Evolutionary conservation across 2,329 filamentous ascomycete species (phyloP), one percentile per base, ranked within the genome.

Genomic region (Paraphoma sp.): DNA sequence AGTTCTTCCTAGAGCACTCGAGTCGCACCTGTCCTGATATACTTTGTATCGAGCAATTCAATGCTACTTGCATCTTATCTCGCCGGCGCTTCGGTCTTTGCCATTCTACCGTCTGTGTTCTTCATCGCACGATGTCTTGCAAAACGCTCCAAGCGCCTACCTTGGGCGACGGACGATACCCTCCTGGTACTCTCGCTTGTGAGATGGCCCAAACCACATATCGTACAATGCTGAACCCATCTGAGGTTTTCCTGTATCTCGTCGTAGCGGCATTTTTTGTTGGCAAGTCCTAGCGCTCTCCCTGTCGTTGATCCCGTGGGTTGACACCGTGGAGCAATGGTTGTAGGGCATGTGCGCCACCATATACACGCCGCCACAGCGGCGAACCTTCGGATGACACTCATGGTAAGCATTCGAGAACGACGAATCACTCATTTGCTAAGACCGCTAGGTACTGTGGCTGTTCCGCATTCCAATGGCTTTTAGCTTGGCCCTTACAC

Each of bases 141-240:
- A 31, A 73, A 72, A 57, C 59, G 56, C 14, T 59, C 60, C 47
- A 65, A 53, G 48, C 45, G 53, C 9, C 40, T 63, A 7, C 33
- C 48, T 36, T 66, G 62, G 57, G 57, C 63, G 6, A 51, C 56
- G 8, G 66, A 73, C 45, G 69, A 72, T 45, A 63, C 56, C 18
- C 55, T 71, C 11, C 50, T 72, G 12, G 28, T 64, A 11, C 50
- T 62, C 30, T 60, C 70, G 29, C 46, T 70, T 46, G 70, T 69
- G 51, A 44, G 49, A 23, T 43, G 48, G 23, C 28, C 8, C 9
- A 30, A 40, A 30, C 16, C 45, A n/a, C 9, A 14, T 4, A 8
- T 31, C 40, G 18, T 17, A 6, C 17, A n/a, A n/a, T 12, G 1
- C 31, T 28, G 46, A 43, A 23, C 5, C 23, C 23, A 23, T 23